Base-by-base conservation (phyloP, 805 yeast species). In the Lipomyces spencermartinsiae region DNA sequence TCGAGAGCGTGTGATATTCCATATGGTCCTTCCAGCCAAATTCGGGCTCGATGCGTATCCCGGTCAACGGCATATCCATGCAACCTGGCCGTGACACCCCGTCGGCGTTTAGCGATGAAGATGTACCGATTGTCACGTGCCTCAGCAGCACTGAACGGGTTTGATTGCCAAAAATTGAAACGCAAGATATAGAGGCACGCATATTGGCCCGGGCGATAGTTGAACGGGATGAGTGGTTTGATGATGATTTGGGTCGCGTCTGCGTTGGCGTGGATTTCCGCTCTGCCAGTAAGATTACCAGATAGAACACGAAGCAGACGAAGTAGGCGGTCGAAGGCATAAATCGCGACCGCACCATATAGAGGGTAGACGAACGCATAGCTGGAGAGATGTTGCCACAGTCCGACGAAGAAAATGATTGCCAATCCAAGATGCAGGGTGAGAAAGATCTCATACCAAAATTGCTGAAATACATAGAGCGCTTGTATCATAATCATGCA, bases 261-360 rank as follows among this genome's bases (percentile, higher is more conserved):
- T 8, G 53, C 66, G 43, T 54, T 60, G n/a, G 61, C 63, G 34
- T 68, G 67, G 2, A 80, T 80, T 14, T 68, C 67, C 31, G 78
- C 77, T 6, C 65, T 61, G 22, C 67, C 63, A 16, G 66, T 34
- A 8, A 80, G 71, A 9, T 97, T 97, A 69, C 89, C 88, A 49
- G 80, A 75, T n/a, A 83, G 63, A 1, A 91, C 77, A 63, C 92
- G 83, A 0, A 83, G 78, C 8, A 88, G 66, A 71, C 97, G 83
- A 12, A 85, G 74, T 0, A 86, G 67, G 64, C 94, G 81, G 75
- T 92, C 96, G 71, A 86, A 81, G 1, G 81, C 83, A 96, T 97
- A 92, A 4, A 91, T 80, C 0, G 86, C 88, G 66, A 86, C 82
- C 5, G 87, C 75, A 4, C 16, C 31, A 43, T 61, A 64, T 7